Base-by-base conservation (phyloP, 1,284 basidiomycete species). In the Cutaneotrichosporon cyanovorans region DNA sequence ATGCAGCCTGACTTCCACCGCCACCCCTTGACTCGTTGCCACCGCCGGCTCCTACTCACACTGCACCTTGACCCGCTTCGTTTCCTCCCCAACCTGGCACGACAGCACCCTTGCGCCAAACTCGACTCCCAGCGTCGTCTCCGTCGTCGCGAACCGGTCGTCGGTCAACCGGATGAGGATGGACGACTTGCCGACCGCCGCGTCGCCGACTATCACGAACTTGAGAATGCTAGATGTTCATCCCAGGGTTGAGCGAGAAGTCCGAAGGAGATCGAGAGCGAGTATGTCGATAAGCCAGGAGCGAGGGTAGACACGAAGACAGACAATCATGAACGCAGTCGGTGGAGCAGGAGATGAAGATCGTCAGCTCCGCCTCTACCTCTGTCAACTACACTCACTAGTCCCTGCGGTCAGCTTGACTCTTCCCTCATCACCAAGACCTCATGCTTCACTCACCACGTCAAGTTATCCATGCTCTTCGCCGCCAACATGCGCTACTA, bases 171-270 rank as follows among this genome's bases (percentile, higher is more conserved):
- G 60, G 21, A 64, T 48, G 4, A 69, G 58, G 11, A 69, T 45
- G 11, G 58, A 63, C 15, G 62, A 63, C 57, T 69, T 69, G 36
- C 67, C 67, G 11, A 66, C 65, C 7, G 64, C 56, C 6, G 63
- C 57, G 48, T 69, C 67, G 39, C 67, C 67, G 18, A 69, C 54
- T 34, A 69, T 61, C 14, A 68, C 65, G 55, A 68, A 69, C 53
- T 69, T 69, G 40, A 69, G 61, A 48, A 69, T 69, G 40, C 65
- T 66, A 34, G n/a, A n/a, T n/a, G n/a, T n/a, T n/a, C n/a, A n/a
- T n/a, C n/a, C 16, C 12, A 33, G 20, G 21, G 15, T 18, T 30
- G 33, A 32, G 25, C 28, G 36, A 25, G 19, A n/a, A 16, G 37
- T 10, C 8, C 4, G 32, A 28, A 22, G 32, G 31, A 34, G 41